These are phyloP conservation scores for Liquidambar formosana DNA, from an alignment of 164 flowering plant genomes.

Conservation along the genomic window DNA sequence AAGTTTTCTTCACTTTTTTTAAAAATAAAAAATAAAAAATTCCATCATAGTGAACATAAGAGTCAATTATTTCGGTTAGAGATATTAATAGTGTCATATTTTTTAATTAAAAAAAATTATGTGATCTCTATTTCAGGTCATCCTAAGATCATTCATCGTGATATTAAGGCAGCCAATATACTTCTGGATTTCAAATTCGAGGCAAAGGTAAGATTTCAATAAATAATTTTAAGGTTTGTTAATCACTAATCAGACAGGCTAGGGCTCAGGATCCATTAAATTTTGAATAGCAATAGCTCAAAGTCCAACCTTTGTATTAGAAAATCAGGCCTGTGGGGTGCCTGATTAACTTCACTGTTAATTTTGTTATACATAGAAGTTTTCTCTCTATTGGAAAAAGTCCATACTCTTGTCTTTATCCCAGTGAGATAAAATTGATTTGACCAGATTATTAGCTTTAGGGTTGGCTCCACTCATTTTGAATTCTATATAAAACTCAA, in stretches of 20 bases:
- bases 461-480: background rate
- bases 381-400: background rate
- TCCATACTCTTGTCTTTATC: background rate
- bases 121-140: conserved; percentile 57
- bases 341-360: background rate
- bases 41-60: background rate
- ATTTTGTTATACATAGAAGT: background rate
- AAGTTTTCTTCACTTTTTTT: conserved; percentile 27
- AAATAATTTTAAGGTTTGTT: background rate
- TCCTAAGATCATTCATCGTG: conserved; percentile 97
- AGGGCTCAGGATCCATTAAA: background rate
- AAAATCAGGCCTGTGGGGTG: background rate
- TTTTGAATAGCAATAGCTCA: background rate
- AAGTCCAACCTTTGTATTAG: background rate
- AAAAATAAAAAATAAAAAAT: background rate
- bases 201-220: conserved; percentile 62
- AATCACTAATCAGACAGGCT: background rate
- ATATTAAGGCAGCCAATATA: conserved; percentile 91
- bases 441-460: background rate
- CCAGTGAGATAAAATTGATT: background rate
- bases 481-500: background rate
- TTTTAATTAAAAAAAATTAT: background rate
- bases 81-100: background rate
- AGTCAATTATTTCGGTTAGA: background rate
- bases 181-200: conserved; percentile 90